Percentiles rank a stretch among this genome's conserved stretches.
Evolutionary conservation across 768 basidiomycete genomes (phyloP).

Genomic region (Saitozyma sp.): DNA sequence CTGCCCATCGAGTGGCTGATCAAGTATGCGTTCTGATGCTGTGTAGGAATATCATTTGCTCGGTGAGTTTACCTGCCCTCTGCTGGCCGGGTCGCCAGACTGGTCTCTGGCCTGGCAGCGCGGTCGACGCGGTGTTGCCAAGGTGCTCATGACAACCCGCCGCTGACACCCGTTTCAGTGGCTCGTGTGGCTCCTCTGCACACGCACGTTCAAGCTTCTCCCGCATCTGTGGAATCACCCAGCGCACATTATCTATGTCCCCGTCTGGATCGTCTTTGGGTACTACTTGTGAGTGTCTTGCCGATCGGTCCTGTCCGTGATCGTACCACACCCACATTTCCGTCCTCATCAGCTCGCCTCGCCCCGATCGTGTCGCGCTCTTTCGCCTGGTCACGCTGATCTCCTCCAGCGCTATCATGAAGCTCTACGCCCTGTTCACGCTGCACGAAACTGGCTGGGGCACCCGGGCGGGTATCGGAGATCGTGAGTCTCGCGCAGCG

Average conservation of each 20-base stretch:
- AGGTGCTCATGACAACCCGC: background rate
- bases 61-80: conserved; percentile 21
- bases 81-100: background rate
- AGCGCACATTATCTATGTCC: conserved; percentile 74
- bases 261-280: conserved; percentile 84
- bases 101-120: no score
- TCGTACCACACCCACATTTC: background rate
- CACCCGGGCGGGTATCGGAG: conserved; percentile 89
- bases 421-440: conserved; percentile 83
- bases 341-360: background rate
- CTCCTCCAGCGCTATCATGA: conserved; percentile 71
- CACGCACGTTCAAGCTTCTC: conserved; percentile 63
- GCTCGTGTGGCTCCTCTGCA: conserved; percentile 55
- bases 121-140: no score
- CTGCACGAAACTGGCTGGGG: conserved; percentile 96
- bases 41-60: conserved; percentile 41
- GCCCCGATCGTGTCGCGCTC: background rate
- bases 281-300: conserved; percentile 69
- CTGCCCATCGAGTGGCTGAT: background rate
- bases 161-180: conserved; percentile 36
- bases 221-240: conserved; percentile 79
- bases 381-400: conserved; percentile 8
- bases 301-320: background rate
- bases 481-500: conserved; percentile 54
- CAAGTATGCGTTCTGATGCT: conserved; percentile 27